Evolutionary conservation across 1,284 basidiomycete genomes (phyloP), one percentile per base, ranked within the genome.

Genomic region (Ceratobasidium sp.): DNA sequence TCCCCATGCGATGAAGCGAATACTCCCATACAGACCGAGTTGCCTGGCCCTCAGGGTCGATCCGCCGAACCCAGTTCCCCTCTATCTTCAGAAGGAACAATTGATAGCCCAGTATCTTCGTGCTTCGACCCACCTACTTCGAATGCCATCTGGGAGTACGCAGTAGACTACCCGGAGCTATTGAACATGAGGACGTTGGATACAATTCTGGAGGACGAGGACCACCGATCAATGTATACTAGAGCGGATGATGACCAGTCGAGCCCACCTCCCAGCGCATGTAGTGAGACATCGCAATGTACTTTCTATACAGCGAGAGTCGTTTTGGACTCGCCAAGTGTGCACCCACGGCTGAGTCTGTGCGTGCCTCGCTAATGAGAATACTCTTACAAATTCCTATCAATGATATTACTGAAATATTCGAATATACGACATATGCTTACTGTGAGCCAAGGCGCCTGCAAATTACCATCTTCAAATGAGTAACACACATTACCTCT

Each of bases 181-280:
- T 26, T 39, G n/a, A 76, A 76, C 39, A 66, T 76, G 51, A 44
- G 73, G 18, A 76, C 61, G 15, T 33, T 76, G 18, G 73, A 76
- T n/a, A 76, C 73, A 3, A 76, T 76, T 12, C 40, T 66, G 18
- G 73, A 76, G 51, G 73, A 76, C 61, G 73, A 76, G 51, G 69
- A 66, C 51, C 49, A 56, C 33, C 33, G 42, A 7, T 46, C 55
- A n/a, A 71, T 60, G 69, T 55, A 42, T n/a, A 60, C 18, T 33
- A 70, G 23, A 42, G 49, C 18, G 51, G 49, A 51, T 28, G 64
- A 51, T 12, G 66, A 39, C 23, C 49, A 20, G 20, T 40, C 60
- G 26, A 61, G 60, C 12, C 51, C 67, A 2, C 67, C 67, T 33
- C 67, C 51, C 20, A 69, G 67, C 28, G 51, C 51, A 33, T 69